Conservation (phyloP, 1,284 basidiomycete species). For the Heterobasidion irregulare region DNA sequence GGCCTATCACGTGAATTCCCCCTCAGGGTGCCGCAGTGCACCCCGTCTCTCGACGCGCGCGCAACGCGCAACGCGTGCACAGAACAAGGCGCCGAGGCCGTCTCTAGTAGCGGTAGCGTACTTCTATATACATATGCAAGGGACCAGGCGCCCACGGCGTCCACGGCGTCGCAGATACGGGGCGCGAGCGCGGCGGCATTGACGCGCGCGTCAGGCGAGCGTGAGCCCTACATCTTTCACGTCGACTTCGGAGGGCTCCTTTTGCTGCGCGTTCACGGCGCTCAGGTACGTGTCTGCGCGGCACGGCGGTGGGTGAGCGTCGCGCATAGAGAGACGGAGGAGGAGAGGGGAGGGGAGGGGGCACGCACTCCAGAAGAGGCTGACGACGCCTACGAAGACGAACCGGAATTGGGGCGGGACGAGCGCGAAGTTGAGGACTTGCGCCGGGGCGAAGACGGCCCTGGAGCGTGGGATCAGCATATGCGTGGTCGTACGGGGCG, state of each 20-base stretch:
- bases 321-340: too few species aligned
- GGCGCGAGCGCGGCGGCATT: too few species aligned
- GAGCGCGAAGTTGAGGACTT: slow-evolving; percentile 75
- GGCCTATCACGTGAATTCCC: too few species aligned
- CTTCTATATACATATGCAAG: background rate
- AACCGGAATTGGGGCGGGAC: slow-evolving; percentile 79
- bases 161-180: too few species aligned
- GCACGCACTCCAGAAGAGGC: slow-evolving; percentile 80
- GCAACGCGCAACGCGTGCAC: too few species aligned
- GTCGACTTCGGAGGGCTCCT: background rate
- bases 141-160: too few species aligned
- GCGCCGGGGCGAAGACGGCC: slow-evolving; percentile 75
- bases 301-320: too few species aligned
- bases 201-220: background rate
- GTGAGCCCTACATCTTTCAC: background rate
- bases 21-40: too few species aligned
- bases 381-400: slow-evolving; percentile 68
- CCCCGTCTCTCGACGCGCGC: too few species aligned
- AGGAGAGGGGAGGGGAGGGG: too few species aligned
- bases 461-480: slow-evolving; percentile 29
- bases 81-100: too few species aligned
- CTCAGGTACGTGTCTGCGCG: slow-evolving; percentile 38
- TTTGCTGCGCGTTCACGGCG: slow-evolving; percentile 27
- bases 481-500: background rate
- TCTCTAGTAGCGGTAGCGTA: too few species aligned